A percentile compares a stretch with the other conserved stretches of the same genome.
These are phyloP conservation scores for Diplodia sapinea DNA, from an alignment of 2,329 filamentous ascomycete genomes.

Conservation along the genomic window DNA sequence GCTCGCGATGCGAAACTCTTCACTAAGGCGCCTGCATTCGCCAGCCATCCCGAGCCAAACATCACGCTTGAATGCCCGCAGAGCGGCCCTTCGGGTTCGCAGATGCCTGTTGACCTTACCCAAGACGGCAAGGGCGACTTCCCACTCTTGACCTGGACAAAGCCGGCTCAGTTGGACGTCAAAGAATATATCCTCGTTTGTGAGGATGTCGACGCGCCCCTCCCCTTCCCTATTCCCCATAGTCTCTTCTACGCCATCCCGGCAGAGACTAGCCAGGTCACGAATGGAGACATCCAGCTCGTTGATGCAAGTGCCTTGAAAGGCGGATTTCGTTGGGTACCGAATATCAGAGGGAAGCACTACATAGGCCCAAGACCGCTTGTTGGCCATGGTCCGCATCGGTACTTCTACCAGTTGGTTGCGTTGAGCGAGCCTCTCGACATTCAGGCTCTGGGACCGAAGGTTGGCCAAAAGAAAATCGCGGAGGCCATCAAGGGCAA, in stretches of 20 bases:
- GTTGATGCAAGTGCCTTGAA: conserved; percentile 38
- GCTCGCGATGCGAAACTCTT: conserved; percentile 24
- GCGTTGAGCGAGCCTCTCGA: conserved; percentile 55
- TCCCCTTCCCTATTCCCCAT: conserved; percentile 31
- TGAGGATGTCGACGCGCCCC: conserved; percentile 34
- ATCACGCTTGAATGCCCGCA: conserved; percentile 51
- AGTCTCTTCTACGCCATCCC: conserved; percentile 32
- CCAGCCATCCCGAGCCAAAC: conserved; percentile 44
- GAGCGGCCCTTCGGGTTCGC: conserved; percentile 48
- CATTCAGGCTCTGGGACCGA: conserved; percentile 32
- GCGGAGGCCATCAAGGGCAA: conserved; percentile 54
- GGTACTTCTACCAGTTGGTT: conserved; percentile 60
- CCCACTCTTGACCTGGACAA: conserved; percentile 30
- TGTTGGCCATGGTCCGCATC: conserved; percentile 58
- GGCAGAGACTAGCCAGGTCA: conserved; percentile 14
- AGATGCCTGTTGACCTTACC: conserved; percentile 49
- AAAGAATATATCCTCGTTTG: conserved; percentile 33
- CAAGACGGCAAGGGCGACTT: conserved; percentile 29
- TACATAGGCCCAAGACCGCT: conserved; percentile 57
- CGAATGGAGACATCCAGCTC: conserved; percentile 13
- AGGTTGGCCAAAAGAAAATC: conserved; percentile 53
- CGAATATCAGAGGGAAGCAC: conserved; percentile 48
- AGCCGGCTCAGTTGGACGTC: conserved; percentile 12
- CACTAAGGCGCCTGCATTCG: conserved; percentile 41
- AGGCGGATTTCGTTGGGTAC: conserved; percentile 57